Evolutionary conservation across 805 yeast genomes (phyloP).

Genomic region (Yarrowia sp.): DNA sequence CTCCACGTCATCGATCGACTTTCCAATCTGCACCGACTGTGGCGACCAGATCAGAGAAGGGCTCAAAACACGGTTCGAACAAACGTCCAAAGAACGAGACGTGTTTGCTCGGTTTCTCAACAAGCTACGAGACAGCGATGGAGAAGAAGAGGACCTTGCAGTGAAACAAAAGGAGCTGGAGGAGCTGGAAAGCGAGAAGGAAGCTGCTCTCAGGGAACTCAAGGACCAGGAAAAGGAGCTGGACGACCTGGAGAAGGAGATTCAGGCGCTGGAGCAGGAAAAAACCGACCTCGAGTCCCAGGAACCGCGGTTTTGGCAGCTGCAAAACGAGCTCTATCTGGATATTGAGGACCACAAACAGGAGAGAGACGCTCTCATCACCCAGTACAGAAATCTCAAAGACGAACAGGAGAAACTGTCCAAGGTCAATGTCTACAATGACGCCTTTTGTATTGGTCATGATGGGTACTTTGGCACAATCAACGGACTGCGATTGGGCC

Average conservation of each 20-base stretch:
- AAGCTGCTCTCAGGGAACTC: slow-evolving; percentile 52
- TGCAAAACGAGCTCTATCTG: slow-evolving; percentile 63
- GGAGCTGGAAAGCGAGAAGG: slow-evolving; percentile 49
- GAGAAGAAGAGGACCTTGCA: slow-evolving; percentile 57
- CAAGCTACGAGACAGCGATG: slow-evolving; percentile 63
- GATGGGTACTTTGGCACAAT: slow-evolving; percentile 88
- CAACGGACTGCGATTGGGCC: slow-evolving; percentile 83
- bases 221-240: slow-evolving; percentile 60
- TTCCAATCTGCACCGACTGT: slow-evolving; percentile 90
- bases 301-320: slow-evolving; percentile 49
- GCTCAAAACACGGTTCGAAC: slow-evolving; percentile 73
- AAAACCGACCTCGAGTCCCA: slow-evolving; percentile 51
- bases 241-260: slow-evolving; percentile 52
- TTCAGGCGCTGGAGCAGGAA: slow-evolving; percentile 51
- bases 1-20: slow-evolving; percentile 67
- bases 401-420: slow-evolving; percentile 74
- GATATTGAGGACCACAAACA: slow-evolving; percentile 59
- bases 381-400: slow-evolving; percentile 66
- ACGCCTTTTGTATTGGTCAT: slow-evolving; percentile 81
- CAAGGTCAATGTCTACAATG: slow-evolving; percentile 80
- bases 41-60: slow-evolving; percentile 69
- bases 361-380: slow-evolving; percentile 67
- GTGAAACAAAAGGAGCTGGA: slow-evolving; percentile 56
- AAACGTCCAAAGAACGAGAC: slow-evolving; percentile 77
- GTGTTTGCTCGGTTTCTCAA: slow-evolving; percentile 74